Base-by-base conservation (phyloP, 139 green algal genomes). In the Yamagishiella unicocca region DNA sequence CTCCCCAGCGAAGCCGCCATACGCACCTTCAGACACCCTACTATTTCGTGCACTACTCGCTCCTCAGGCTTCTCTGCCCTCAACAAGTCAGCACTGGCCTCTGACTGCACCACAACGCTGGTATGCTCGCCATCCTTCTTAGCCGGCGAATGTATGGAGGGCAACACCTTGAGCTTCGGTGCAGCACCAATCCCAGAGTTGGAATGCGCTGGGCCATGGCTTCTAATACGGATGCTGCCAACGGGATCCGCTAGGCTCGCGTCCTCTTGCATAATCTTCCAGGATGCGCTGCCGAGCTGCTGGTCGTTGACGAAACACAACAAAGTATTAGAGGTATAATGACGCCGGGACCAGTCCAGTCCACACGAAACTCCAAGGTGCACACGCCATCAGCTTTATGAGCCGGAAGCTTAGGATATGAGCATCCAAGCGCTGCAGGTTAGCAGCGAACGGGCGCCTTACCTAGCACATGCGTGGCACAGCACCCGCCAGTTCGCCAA, bases 1-100 rank as follows among this genome's bases (percentile, higher is more conserved):
- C n/a, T n/a, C n/a, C n/a, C n/a, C n/a, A 58, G 50, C 50, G 12
- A 58, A 17, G 50, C 14, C 61, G 29, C 61, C 19, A 8, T 27
- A 66, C 73, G 73, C 73, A 75, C 79, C 79, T 85, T 85, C 2
- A 85, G n/a, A n/a, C 79, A 85, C 27, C 79, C 79, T n/a, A 85
- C 79, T 4, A 85, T 85, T 46, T 85, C 79, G 7, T 54, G 35
- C 29, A 85, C 79, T n/a, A 85, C 79, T 0, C 79, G 79, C 42
- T 85, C 79, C 22, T 85, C 79, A 1, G 79, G 79, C 43, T 45
- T 75, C 40, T 85, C 79, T 21, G 42, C 79, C 35, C 67, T 85
- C 25, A 64, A 17, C n/a, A 85, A 40, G 33, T 75, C 61, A 8
- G 79, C 61, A 2, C 27, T 45, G 17, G 37, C 27, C 9, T 85